Base-by-base conservation (phyloP, 495 filamentous ascomycete genomes). In the Monascus purpureus region DNA sequence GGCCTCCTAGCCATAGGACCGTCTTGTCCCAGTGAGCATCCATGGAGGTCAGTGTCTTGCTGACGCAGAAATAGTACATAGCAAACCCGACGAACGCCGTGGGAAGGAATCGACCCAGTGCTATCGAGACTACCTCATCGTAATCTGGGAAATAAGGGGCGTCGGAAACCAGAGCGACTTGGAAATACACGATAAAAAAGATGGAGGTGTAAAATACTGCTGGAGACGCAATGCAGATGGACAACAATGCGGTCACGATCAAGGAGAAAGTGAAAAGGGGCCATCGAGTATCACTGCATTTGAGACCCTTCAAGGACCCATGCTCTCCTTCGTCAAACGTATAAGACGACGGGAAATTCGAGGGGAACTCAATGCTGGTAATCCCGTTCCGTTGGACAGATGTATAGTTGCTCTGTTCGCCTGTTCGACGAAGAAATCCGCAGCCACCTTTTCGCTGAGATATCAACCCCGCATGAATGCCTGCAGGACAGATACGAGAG, bases 81-180 rank as follows among this genome's bases (percentile, higher is more conserved):
- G 75, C 76, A 49, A 73, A 78, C 1, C 70, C 75, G 16, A 68
- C 62, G 33, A 85, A 80, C 36, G 74, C 67, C 12, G 79, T 80
- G 0, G 82, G 82, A 6, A 88, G 59, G 40, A 82, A 81, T 16
- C 76, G 75, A 28, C 74, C 75, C 9, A 85, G 41, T 11, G 73
- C 62, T 23, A 65, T 57, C 8, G 77, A 79, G 34, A 86, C 59
- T 6, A 85, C 56, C 39, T 65, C 50, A 30, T 68, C 62, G 13
- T 59, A 61, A 40, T 61, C 50, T 1, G 51, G 39, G 8, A 51
- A 55, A 18, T 49, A 49, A 1, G 80, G 77, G 1, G 77, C 73
- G 48, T 88, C 81, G 0, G 77, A 80, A 13, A 70, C 74, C 31
- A 87, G 62, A 11, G 74, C 78, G 29, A 86, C 80, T 38, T 82